Evolutionary conservation across 768 basidiomycete species (phyloP).

Genomic region (Auricularia cornea): DNA sequence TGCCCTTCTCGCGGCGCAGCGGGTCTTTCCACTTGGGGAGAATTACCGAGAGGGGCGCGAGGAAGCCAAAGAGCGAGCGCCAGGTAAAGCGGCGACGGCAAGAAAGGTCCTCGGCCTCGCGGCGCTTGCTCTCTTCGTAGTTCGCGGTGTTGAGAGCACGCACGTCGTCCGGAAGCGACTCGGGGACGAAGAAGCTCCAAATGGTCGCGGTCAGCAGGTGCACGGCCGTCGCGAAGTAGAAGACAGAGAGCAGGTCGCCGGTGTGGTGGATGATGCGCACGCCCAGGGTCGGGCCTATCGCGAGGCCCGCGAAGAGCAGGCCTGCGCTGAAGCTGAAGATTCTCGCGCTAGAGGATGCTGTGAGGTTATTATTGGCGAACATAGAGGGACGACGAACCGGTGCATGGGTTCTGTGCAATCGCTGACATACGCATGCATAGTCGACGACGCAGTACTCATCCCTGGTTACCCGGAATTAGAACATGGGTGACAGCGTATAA

Average conservation of each 20-base stretch:
- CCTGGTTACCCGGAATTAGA: slow-evolving; percentile 34
- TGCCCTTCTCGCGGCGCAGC: slow-evolving; percentile 28
- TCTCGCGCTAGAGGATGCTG: slow-evolving; percentile 40
- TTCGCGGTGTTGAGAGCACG: not conserved
- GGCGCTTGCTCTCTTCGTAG: slow-evolving; percentile 5
- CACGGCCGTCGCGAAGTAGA: slow-evolving; percentile 52
- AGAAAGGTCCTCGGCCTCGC: slow-evolving; percentile 13
- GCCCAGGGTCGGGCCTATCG: slow-evolving; percentile 71
- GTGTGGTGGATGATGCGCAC: slow-evolving; percentile 53
- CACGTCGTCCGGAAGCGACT: slow-evolving; percentile 49
- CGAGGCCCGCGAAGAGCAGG: slow-evolving; percentile 63
- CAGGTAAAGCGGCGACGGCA: slow-evolving; percentile 24
- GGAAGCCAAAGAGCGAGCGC: slow-evolving; percentile 48
- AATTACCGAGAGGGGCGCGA: slow-evolving; percentile 65
- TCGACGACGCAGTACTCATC: slow-evolving; percentile 39
- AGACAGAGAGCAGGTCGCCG: slow-evolving; percentile 50
- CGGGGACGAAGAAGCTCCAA: slow-evolving; percentile 59
- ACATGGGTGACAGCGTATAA: slow-evolving; percentile 7
- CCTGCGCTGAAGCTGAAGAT: slow-evolving; percentile 61
- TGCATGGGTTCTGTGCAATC: slow-evolving; percentile 51
- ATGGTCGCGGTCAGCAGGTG: slow-evolving; percentile 44
- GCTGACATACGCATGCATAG: slow-evolving; percentile 57
- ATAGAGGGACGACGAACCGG: slow-evolving; percentile 41
- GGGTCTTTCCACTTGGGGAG: slow-evolving; percentile 35
- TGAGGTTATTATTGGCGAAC: slow-evolving; percentile 7